These are phyloP conservation scores for Rusavskia elegans DNA, from an alignment of 495 filamentous ascomycete genomes.

Conservation along the genomic window DNA sequence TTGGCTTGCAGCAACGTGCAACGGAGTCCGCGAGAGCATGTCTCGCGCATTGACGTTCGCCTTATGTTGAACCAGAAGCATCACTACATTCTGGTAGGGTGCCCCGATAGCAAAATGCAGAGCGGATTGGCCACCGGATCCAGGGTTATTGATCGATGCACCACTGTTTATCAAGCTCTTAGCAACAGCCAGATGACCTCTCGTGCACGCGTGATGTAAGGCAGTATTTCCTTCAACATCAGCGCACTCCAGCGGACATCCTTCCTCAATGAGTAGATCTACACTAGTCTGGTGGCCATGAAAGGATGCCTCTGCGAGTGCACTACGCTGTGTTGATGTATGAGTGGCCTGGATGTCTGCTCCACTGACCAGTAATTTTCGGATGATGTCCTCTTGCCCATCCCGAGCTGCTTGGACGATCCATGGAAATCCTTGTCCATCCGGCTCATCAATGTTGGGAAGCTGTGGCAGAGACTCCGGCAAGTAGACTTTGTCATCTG, in stretches of 20 bases:
- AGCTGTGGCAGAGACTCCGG: too few species aligned
- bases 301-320: slow-evolving; percentile 1
- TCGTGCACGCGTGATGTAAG: slow-evolving; percentile 1
- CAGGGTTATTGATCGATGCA: neutral
- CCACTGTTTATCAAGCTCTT: neutral
- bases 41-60: slow-evolving; percentile 3
- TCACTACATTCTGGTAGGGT: slow-evolving; percentile 2
- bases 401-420: slow-evolving; percentile 7
- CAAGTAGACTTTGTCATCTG: too few species aligned
- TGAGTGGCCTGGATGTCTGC: neutral
- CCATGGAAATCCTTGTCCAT: slow-evolving; percentile 4
- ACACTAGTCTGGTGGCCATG: neutral
- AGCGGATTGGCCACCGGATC: slow-evolving; percentile 1
- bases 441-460: neutral
- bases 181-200: neutral
- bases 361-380: slow-evolving; percentile 4
- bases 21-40: neutral
- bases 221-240: slow-evolving; percentile 1
- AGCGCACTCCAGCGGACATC: neutral
- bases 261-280: slow-evolving; percentile 1
- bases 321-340: neutral
- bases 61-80: slow-evolving; percentile 5
- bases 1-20: neutral
- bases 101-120: slow-evolving; percentile 1
- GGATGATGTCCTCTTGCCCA: slow-evolving; percentile 4